Percentiles rank a stretch among this genome's conserved stretches.
These are phyloP conservation scores for Nothophytophthora sp. DNA, from an alignment of 352 stramenopile species.

Conservation along the genomic window DNA sequence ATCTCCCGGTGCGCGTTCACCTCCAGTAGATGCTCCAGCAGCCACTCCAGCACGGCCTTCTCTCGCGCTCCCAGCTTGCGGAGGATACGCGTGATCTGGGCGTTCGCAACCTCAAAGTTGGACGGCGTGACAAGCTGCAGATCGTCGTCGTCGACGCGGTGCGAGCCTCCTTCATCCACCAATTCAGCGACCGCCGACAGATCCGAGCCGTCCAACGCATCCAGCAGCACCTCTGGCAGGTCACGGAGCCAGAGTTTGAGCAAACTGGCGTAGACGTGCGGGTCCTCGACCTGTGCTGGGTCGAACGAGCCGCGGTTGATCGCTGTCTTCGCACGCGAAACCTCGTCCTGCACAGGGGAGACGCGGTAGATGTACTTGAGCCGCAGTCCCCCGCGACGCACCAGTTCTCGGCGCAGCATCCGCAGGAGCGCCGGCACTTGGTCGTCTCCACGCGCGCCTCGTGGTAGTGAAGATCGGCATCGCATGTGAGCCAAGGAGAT, in stretches of 20 bases:
- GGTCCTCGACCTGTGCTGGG: conserved; percentile 26
- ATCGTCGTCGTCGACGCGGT: conserved; percentile 3
- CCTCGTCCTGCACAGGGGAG: conserved; percentile 43
- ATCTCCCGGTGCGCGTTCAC: conserved; percentile 27
- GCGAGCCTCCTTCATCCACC: not conserved
- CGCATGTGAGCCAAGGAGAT: conserved; percentile 46
- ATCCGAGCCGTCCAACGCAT: conserved; percentile 16
- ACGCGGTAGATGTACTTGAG: conserved; percentile 66
- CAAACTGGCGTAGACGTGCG: conserved; percentile 59
- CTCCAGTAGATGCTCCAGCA: conserved; percentile 71
- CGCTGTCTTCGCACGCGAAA: conserved; percentile 38
- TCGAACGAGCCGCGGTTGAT: conserved; percentile 58
- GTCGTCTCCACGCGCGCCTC: conserved; percentile 20
- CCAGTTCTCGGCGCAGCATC: conserved; percentile 56
- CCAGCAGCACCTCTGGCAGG: conserved; percentile 43
- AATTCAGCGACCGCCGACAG: conserved; percentile 20
- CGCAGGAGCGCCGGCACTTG: conserved; percentile 47
- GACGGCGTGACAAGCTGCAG: conserved; percentile 11
- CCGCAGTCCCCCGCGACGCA: conserved; percentile 38
- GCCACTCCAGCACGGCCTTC: conserved; percentile 51
- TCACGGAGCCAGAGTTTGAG: conserved; percentile 68
- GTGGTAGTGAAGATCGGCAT: conserved; percentile 17
- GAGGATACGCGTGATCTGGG: conserved; percentile 18
- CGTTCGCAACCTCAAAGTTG: conserved; percentile 15
- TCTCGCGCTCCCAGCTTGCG: conserved; percentile 29